Conservation (phyloP, 2,329 filamentous ascomycete genomes). For the Aspergillus versicolor region DNA sequence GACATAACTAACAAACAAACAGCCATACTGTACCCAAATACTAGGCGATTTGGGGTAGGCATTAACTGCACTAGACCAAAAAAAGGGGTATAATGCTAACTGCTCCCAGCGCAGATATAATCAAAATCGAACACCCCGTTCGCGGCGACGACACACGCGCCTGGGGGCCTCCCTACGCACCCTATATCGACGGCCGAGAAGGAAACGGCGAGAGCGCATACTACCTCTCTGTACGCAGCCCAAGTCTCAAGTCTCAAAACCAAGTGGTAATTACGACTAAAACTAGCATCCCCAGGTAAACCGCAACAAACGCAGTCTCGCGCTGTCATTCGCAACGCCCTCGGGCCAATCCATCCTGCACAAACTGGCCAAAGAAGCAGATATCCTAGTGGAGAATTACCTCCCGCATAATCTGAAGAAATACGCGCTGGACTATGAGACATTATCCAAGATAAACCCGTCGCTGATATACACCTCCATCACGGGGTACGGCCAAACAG, state of each 20-base stretch:
- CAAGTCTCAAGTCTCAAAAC: no score
- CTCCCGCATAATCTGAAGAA: constrained; percentile 85
- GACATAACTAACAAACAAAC: not conserved
- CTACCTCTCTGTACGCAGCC: constrained; percentile 71
- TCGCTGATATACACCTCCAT: constrained; percentile 90
- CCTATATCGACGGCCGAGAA: constrained; percentile 61
- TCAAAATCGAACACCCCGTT: constrained; percentile 93
- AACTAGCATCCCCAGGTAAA: constrained; percentile 65
- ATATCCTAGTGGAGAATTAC: constrained; percentile 96
- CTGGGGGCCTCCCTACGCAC: constrained; percentile 93
- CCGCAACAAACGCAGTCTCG: constrained; percentile 94
- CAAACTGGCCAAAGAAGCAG: constrained; percentile 76
- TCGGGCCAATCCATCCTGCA: constrained; percentile 80
- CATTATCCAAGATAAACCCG: constrained; percentile 77
- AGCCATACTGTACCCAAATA: constrained; percentile 98
- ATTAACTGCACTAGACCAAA: not conserved
- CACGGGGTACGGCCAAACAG: constrained; percentile 94
- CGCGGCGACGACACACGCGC: constrained; percentile 91
- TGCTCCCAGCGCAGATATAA: constrained; percentile 75
- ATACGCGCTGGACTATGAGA: constrained; percentile 86
- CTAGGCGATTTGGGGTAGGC: constrained; percentile 87
- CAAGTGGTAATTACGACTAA: no score
- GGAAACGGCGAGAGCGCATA: constrained; percentile 81
- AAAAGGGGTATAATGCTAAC: no score
- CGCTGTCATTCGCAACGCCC: constrained; percentile 79